Conservation (phyloP, 192 early-diverging fungal species). For the Chytriomyces hyalinus region DNA sequence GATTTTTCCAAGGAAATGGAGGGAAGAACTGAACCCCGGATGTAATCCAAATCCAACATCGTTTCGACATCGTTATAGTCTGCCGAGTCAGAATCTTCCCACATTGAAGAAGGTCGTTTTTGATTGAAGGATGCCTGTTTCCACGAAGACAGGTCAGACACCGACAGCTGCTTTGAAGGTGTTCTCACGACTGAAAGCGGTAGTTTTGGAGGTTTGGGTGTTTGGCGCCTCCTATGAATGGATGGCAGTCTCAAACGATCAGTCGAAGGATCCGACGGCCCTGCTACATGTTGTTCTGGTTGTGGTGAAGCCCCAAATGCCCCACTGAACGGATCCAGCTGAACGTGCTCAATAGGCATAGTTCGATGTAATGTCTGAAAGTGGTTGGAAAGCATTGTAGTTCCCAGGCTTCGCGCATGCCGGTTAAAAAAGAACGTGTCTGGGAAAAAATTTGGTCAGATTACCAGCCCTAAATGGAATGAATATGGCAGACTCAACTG, state of each 20-base stretch:
- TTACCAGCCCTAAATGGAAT: background rate
- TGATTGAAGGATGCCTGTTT: slow-evolving; percentile 11
- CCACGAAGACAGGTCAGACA: background rate
- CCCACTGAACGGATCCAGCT: slow-evolving; percentile 43
- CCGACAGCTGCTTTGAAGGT: background rate
- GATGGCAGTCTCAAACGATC: background rate
- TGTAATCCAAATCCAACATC: slow-evolving; percentile 19
- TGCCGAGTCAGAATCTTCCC: background rate
- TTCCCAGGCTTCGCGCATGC: slow-evolving; percentile 23
- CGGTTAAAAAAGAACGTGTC: slow-evolving; percentile 10
- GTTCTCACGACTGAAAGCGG: background rate
- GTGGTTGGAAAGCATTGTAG: slow-evolving; percentile 41
- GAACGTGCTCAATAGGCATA: slow-evolving; percentile 52
- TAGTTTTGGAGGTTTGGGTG: background rate
- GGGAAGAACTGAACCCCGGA: slow-evolving; percentile 7
- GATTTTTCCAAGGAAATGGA: background rate
- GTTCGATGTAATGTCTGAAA: slow-evolving; percentile 45
- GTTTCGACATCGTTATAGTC: background rate
- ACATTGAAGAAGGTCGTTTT: background rate
- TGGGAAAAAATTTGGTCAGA: background rate
- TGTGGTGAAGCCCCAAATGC: background rate
- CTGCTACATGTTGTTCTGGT: background rate
- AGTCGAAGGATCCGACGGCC: background rate
- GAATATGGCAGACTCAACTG: slow-evolving; percentile 37
- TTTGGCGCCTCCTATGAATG: background rate